phyloP scores from a whole-genome alignment of 2,329 filamentous ascomycete species.

The Keithomyces neogunnii region DNA sequence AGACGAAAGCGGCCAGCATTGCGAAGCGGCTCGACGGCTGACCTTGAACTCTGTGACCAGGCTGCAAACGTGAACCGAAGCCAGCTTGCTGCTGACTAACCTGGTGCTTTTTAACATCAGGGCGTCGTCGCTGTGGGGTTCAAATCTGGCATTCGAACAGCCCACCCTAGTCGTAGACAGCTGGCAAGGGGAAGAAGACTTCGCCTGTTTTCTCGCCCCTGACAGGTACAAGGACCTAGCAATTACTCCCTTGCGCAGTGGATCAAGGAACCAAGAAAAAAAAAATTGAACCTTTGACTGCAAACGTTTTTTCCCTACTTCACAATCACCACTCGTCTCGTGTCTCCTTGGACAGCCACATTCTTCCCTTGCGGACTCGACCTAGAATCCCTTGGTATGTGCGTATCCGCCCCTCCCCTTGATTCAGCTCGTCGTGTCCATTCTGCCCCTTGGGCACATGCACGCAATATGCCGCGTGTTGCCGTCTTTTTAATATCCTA shows the following conservation, averaged over 20 bases:
- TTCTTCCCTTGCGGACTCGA: neutral
- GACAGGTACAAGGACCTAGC: neutral
- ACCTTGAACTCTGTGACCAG: too few species aligned
- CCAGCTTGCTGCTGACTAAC: neutral
- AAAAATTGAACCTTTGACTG: neutral
- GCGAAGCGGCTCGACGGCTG: too few species aligned
- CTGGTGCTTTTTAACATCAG: too few species aligned
- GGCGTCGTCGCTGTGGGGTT: neutral
- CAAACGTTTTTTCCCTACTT: neutral
- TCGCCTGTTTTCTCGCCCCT: neutral
- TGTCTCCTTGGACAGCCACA: neutral
- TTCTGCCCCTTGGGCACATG: neutral
- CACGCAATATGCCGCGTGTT: neutral
- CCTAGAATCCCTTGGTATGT: constrained; percentile 3
- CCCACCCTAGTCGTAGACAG: too few species aligned
- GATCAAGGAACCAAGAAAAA: neutral
- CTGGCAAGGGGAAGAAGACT: neutral
- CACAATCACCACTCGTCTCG: neutral
- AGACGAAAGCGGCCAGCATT: too few species aligned
- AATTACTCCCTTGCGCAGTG: neutral
- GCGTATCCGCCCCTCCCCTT: neutral
- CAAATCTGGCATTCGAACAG: neutral
- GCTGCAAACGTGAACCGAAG: neutral
- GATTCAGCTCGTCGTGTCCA: neutral
- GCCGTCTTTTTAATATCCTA: neutral